phyloP scores from a whole-genome alignment of 2,329 filamentous ascomycete genomes.

The Cercospora sesami region DNA sequence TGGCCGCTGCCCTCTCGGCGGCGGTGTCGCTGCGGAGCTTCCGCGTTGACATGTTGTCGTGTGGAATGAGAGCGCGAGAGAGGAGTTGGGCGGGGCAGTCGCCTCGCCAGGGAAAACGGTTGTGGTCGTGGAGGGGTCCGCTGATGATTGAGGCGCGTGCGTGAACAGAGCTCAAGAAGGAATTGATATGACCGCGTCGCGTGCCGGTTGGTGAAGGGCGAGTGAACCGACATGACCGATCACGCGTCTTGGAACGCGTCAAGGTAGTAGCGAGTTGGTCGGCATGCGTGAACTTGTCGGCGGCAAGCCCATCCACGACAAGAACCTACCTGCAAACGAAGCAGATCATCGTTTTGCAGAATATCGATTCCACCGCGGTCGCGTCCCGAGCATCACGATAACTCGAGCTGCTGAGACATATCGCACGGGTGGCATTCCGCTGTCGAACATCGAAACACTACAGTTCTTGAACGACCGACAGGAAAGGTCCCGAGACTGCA shows the following conservation, averaged over 20 bases:
- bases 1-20: not conserved
- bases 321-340: not conserved
- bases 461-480: no score
- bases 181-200: not conserved
- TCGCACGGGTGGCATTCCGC: not conserved
- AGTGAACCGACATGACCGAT: not conserved
- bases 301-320: not conserved
- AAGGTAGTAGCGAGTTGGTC: not conserved
- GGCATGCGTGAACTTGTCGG: not conserved
- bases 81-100: not conserved
- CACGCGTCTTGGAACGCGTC: not conserved
- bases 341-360: not conserved
- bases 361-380: not conserved
- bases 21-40: slow-evolving; percentile 17
- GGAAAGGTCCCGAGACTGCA: not conserved
- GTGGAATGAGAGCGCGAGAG: not conserved
- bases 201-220: not conserved
- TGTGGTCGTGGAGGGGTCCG: not conserved
- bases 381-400: not conserved
- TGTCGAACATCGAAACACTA: not conserved
- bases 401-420: not conserved
- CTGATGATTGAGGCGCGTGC: not conserved
- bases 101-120: not conserved
- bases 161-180: not conserved
- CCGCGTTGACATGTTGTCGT: slow-evolving; percentile 17